Base-by-base conservation (phyloP, 1,284 basidiomycete genomes). In the Microbotryum violaceum region DNA sequence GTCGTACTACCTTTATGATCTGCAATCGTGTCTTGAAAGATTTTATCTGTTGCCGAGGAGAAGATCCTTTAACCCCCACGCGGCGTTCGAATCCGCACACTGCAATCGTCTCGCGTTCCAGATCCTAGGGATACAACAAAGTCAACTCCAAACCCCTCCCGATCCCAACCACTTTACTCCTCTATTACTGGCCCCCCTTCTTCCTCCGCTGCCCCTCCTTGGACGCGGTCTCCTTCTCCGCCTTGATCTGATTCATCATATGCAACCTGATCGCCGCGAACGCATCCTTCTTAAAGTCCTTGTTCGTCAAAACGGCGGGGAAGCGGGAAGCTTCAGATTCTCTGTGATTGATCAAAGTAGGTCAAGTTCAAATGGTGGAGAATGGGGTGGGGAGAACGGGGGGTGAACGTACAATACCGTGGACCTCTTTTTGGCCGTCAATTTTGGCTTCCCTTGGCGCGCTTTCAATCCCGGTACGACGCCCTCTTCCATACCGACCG, bases 181-280 rank as follows among this genome's bases (percentile, higher is more conserved):
- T 42, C 12, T 42, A 42, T 14, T 42, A 42, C 37, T 42, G 16
- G 37, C 4, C 16, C 37, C 37, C 37, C 12, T 42, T 42, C 16
- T 42, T 42, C 8, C 18, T 48, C 7, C 20, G n/a, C 49, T 46
- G 45, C 10, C 45, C 49, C 33, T 33, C 42, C 53, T 51, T 44
- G 9, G 12, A 49, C 48, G 48, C 18, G 44, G 29, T 33, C 46
- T 65, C 61, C 55, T 67, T 66, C 37, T 67, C 58, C 23, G 61
- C 57, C 49, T 87, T 68, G 10, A 89, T 78, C 0, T 87, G 88
- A 73, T 90, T 91, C 73, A 85, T 79, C 1, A 85, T 87, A 74
- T 91, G 89, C 14, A 81, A 85, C 5, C 87, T 83, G 69, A 91
- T 86, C 2, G 87, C 85, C 68, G 83, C 78, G 73, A 89, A 91